Evolutionary conservation across 495 filamentous ascomycete genomes (phyloP).

Genomic region (Penicillium goetzii): DNA sequence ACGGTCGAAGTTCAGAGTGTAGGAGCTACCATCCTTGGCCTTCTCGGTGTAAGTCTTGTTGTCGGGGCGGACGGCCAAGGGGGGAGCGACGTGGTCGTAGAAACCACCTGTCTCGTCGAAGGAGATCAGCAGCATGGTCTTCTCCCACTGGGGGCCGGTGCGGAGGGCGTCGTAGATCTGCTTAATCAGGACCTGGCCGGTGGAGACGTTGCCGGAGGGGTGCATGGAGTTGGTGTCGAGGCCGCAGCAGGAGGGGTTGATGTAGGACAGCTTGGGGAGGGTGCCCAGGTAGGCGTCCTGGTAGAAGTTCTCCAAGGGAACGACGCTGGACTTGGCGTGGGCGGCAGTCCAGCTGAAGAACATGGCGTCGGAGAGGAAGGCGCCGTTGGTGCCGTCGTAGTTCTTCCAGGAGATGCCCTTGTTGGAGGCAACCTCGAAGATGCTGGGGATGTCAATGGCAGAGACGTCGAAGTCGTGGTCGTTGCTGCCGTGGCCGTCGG

Average conservation of each 20-base stretch:
- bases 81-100: constrained; percentile 56
- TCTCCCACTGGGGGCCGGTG: constrained; percentile 50
- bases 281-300: constrained; percentile 45
- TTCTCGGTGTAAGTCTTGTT: constrained; percentile 51
- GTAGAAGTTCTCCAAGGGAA: constrained; percentile 47
- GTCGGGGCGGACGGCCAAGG: constrained; percentile 48
- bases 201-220: constrained; percentile 50
- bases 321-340: constrained; percentile 39
- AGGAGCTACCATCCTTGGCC: constrained; percentile 42
- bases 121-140: constrained; percentile 53
- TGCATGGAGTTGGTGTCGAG: constrained; percentile 55
- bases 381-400: constrained; percentile 50
- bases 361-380: constrained; percentile 39
- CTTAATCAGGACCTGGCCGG: constrained; percentile 56
- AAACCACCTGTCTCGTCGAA: constrained; percentile 58
- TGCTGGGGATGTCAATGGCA: constrained; percentile 40
- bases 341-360: constrained; percentile 53
- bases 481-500: constrained; percentile 53
- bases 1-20: constrained; percentile 54
- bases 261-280: constrained; percentile 53
- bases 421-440: constrained; percentile 53
- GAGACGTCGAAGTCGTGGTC: constrained; percentile 45
- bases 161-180: constrained; percentile 57
- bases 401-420: constrained; percentile 53
- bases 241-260: constrained; percentile 59